Conservation (phyloP, 345 rosid genomes). For the Rhodamnia rubescens region DNA sequence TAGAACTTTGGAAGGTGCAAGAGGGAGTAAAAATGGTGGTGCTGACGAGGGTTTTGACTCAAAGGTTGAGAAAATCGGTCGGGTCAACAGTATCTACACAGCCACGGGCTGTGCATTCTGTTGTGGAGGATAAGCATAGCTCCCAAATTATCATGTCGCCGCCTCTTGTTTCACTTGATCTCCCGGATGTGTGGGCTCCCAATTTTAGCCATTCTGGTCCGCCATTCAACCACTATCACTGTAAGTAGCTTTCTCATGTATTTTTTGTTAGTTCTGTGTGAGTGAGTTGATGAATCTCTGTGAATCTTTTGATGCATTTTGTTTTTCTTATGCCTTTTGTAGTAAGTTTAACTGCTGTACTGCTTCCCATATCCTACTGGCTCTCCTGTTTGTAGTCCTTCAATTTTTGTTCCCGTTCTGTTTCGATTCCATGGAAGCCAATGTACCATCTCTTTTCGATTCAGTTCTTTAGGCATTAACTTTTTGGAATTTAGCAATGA, state of each 20-base stretch:
- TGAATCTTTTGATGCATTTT: not conserved
- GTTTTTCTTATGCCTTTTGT: not conserved
- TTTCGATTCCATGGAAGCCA: not conserved
- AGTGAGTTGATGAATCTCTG: not conserved
- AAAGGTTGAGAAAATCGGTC: not conserved
- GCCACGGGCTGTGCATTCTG: not conserved
- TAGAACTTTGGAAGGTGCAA: not conserved
- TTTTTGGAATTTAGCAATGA: not conserved
- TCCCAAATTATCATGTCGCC: slow-evolving; percentile 57
- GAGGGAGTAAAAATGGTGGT: not conserved
- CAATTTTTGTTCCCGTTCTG: not conserved
- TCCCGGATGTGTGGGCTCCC: slow-evolving; percentile 56
- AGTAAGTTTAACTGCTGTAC: not conserved
- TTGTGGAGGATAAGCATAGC: not conserved
- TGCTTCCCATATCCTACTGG: not conserved
- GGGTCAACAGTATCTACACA: not conserved
- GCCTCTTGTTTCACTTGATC: slow-evolving; percentile 62
- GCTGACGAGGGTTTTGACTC: not conserved
- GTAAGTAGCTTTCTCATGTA: not conserved
- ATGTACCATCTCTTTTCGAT: not conserved
- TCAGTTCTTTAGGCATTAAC: not conserved
- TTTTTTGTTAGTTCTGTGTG: not conserved
- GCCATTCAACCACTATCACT: not conserved
- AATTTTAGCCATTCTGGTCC: not conserved
- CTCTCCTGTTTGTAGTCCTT: not conserved